Base-by-base conservation (phyloP, 768 basidiomycete species). In the Agaricus blazei region DNA sequence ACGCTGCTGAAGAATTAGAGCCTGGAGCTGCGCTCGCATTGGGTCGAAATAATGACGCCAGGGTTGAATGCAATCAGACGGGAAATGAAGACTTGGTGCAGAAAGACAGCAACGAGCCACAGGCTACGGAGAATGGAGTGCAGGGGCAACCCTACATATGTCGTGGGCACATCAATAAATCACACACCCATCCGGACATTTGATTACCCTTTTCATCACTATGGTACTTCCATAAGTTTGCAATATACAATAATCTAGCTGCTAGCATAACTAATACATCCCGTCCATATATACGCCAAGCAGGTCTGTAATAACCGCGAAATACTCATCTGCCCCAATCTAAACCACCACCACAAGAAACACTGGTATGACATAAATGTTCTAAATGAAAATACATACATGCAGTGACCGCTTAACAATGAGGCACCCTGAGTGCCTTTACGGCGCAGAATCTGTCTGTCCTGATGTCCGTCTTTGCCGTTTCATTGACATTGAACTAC, bases 381-480 rank as follows among this genome's bases (percentile, higher is more conserved):
- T 51, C 54, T 44, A 58, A 56, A 60, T 58, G 53, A 60, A 54
- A 54, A 27, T 51, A 49, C 50, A 47, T 24, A 31, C 42, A 62
- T 49, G 57, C 53, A 58, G 55, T 52, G 62, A 28, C 23, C 7
- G 11, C 50, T 57, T 60, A 36, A 57, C 61, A 58, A 55, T 51
- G 57, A 54, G 46, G 31, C 28, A 50, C 37, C 36, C 34, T 34
- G 57, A 34, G 52, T 37, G 34, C 43, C 27, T 37, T 19, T 50
- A 59, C 27, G 52, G 53, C 43, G 63, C 63, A 70, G 53, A 63
- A 62, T 57, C 71, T 68, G 56, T 67, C 63, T 77, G 63, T 58
- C 79, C 77, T 29, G 88, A 90, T 61, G 84, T 86, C 77, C 90
- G 83, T 75, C 90, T 77, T 64, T 91, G 90, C 60, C 90, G 77